phyloP scores from a whole-genome alignment of 176 grass and related monocot genomes.

The Hordeum marinum region DNA sequence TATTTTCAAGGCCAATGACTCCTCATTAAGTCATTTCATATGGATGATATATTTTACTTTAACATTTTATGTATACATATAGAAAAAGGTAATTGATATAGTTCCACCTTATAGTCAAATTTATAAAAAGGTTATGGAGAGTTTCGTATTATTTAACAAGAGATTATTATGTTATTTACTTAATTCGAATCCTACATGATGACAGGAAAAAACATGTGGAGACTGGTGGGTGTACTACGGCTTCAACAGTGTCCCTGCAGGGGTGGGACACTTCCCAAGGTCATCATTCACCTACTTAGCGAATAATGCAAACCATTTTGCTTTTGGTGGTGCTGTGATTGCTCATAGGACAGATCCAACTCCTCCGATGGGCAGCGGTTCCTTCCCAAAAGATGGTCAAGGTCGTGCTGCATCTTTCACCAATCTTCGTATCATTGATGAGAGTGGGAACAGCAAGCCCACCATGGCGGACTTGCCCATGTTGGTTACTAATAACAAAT shows the following conservation, averaged over 20 bases:
- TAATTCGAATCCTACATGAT: not conserved
- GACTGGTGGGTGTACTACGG: too few species aligned
- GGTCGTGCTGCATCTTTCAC: not conserved
- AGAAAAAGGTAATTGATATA: not conserved
- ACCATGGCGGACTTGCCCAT: not conserved
- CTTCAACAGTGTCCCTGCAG: not conserved
- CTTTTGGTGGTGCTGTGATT: not conserved
- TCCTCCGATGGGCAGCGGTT: not conserved
- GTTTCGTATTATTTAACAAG: not conserved
- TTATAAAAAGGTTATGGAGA: not conserved
- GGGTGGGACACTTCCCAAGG: not conserved
- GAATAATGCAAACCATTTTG: not conserved
- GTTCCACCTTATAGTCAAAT: not conserved
- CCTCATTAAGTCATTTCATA: not conserved
- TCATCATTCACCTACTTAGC: not conserved
- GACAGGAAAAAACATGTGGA: not conserved
- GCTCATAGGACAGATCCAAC: not conserved
- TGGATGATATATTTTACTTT: not conserved
- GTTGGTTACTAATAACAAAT: not conserved
- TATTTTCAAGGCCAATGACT: not conserved
- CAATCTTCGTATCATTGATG: not conserved
- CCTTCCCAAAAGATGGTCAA: not conserved
- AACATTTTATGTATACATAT: too few species aligned
- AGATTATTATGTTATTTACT: not conserved
- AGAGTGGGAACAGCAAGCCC: not conserved